Evolutionary conservation across 2,329 filamentous ascomycete species (phyloP).

Genomic region (Talaromyces sp.): DNA sequence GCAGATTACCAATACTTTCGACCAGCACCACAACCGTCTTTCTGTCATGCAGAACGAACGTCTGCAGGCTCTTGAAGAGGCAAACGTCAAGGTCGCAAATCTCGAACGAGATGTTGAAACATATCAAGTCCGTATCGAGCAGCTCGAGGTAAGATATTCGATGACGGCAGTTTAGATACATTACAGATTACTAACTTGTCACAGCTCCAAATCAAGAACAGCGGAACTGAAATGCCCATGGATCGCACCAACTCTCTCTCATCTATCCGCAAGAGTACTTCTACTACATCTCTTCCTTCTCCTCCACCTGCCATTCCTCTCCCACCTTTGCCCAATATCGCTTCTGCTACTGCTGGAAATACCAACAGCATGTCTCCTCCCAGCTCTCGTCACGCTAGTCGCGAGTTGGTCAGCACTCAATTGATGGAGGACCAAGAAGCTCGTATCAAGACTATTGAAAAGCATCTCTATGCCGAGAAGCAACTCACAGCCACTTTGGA

Average conservation of each 20-base stretch:
- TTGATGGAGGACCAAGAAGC: constrained; percentile 94
- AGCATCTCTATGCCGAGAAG: constrained; percentile 92
- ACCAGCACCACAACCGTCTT: constrained; percentile 89
- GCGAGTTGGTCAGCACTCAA: constrained; percentile 74
- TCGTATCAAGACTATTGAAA: constrained; percentile 92
- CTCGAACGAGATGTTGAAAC: constrained; percentile 68
- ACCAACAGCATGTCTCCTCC: constrained; percentile 57
- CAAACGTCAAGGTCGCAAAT: constrained; percentile 61
- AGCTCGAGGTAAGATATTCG: constrained; percentile 66
- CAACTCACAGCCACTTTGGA: constrained; percentile 94
- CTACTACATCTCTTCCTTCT: constrained; percentile 80
- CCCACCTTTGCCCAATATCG: constrained; percentile 74
- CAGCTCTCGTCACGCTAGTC: constrained; percentile 72
- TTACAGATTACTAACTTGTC: constrained; percentile 24
- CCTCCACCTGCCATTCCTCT: constrained; percentile 91
- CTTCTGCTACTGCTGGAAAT: constrained; percentile 51
- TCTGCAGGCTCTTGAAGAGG: constrained; percentile 74
- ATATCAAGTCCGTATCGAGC: constrained; percentile 56
- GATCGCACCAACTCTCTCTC: constrained; percentile 59
- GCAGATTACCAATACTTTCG: constrained; percentile 90
- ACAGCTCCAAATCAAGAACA: constrained; percentile 45
- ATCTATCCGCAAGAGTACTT: constrained; percentile 80
- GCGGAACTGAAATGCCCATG: constrained; percentile 42
- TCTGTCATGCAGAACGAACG: constrained; percentile 77
- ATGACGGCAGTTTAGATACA: background rate